These are phyloP conservation scores for Plenodomus tracheiphilus DNA, from an alignment of 2,329 filamentous ascomycete species.

Conservation along the genomic window DNA sequence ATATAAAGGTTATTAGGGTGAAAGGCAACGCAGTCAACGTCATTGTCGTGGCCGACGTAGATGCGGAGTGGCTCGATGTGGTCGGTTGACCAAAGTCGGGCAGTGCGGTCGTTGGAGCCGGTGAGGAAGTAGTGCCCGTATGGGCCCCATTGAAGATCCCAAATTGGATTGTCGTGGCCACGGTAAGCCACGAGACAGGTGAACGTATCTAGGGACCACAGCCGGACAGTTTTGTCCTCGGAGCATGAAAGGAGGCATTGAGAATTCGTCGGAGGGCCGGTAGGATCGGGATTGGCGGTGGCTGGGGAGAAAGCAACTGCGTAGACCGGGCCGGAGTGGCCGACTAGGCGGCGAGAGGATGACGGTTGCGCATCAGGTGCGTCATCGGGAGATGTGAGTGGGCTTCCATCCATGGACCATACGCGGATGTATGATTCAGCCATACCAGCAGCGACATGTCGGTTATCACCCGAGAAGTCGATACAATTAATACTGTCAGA, in stretches of 20 bases:
- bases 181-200: conserved; percentile 93
- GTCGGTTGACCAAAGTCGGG: conserved; percentile 89
- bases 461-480: conserved; percentile 91
- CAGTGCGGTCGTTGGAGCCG: conserved; percentile 85
- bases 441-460: conserved; percentile 84
- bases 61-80: conserved; percentile 87
- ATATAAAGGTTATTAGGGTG: conserved; percentile 93
- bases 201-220: conserved; percentile 93
- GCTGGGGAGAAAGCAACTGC: conserved; percentile 85
- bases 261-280: conserved; percentile 60
- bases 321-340: conserved; percentile 88
- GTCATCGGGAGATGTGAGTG: conserved; percentile 69
- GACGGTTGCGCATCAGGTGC: conserved; percentile 57
- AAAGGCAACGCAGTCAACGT: conserved; percentile 90
- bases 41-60: conserved; percentile 88
- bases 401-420: conserved; percentile 86
- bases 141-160: conserved; percentile 86
- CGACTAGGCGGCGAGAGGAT: conserved; percentile 77
- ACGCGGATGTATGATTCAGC: conserved; percentile 94
- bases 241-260: conserved; percentile 86
- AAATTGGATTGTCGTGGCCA: conserved; percentile 86
- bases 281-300: conserved; percentile 52
- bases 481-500: conserved; percentile 80
- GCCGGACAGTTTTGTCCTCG: conserved; percentile 81
- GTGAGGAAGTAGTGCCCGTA: conserved; percentile 95